phyloP scores from a whole-genome alignment of 2,329 filamentous ascomycete genomes.

The Penicillium sp. region DNA sequence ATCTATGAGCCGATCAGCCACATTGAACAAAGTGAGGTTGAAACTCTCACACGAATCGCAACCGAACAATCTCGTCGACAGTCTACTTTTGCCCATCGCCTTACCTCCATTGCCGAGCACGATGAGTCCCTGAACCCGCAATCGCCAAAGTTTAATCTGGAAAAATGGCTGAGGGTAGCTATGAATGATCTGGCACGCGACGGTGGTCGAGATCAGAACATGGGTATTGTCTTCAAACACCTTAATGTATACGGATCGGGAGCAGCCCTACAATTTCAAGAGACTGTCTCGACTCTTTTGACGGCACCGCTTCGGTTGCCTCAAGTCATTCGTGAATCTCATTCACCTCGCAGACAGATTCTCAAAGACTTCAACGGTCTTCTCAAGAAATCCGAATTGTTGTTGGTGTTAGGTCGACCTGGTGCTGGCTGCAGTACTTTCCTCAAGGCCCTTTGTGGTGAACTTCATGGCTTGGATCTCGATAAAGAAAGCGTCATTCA shows the following conservation, averaged over 20 bases:
- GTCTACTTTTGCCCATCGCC: conserved; percentile 13
- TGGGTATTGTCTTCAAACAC: conserved; percentile 28
- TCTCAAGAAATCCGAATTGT: conserved; percentile 54
- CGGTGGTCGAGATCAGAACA: conserved; percentile 9
- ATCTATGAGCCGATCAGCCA: conserved; percentile 15
- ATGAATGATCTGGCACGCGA: conserved; percentile 19
- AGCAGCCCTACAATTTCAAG: conserved; percentile 29
- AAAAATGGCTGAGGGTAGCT: conserved; percentile 23
- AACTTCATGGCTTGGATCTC: conserved; percentile 75
- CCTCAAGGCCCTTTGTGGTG: conserved; percentile 77
- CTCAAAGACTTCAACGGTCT: conserved; percentile 63
- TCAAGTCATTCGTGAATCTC: conserved; percentile 17
- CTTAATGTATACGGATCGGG: conserved; percentile 31
- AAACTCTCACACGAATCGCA: conserved; percentile 25
- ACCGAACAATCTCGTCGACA: conserved; percentile 23
- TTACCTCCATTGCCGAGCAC: conserved; percentile 17
- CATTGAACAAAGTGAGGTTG: conserved; percentile 20
- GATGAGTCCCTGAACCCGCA: conserved; percentile 23
- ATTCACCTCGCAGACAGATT: conserved; percentile 47
- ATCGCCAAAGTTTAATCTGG: conserved; percentile 20
- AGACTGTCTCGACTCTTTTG: conserved; percentile 24
- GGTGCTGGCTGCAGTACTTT: conserved; percentile 70
- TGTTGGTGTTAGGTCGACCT: conserved; percentile 53
- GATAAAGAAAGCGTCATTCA: conserved; percentile 72
- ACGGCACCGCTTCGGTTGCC: conserved; percentile 23